Evolutionary conservation across 1,139 yeast species (phyloP), one percentile per base, ranked within the genome.

Genomic region (Scheffersomyces titani): DNA sequence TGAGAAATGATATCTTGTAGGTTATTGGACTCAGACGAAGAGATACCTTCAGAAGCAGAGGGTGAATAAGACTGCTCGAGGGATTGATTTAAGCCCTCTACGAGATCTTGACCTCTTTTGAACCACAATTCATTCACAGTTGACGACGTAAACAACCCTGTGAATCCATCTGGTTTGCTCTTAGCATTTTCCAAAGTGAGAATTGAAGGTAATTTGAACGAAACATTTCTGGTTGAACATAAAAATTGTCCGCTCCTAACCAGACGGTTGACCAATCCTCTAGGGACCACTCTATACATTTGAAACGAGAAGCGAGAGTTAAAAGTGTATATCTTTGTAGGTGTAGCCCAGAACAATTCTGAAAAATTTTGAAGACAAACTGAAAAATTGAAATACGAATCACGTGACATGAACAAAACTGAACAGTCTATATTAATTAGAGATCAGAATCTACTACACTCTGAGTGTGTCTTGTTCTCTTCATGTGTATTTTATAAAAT

Each of bases 121-220:
- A 78, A 84, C 89, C 91, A 89, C 47, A 88, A 78, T 63, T 82
- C 84, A 46, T 83, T 69, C 21, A 88, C 70, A 13, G 90, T 84
- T 36, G 76, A 65, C 16, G 77, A 61, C 11, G 88, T 80, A 60
- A 83, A 81, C 19, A 88, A 72, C 1, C 93, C 93, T 40, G 75
- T 70, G 57, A 87, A 77, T 20, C 83, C 81, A 9, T 72, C 65
- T 16, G 75, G 62, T 30, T 70, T 65, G 6, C 72, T 64, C 57
- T 67, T 72, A 49, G 76, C 57, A 16, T 70, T 65, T 52, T 78
- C 80, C 55, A 80, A 67, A n/a, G 72, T 62, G 47, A 70, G 60
- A 49, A 75, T 68, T 51, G 67, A 63, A 24, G 81, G 78, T 36
- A 74, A 69, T 16, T 59, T 63, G 65, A 70, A 73, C 19, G 76